Base-by-base conservation (phyloP, 768 basidiomycete species). In the Auriculariales sp. region DNA sequence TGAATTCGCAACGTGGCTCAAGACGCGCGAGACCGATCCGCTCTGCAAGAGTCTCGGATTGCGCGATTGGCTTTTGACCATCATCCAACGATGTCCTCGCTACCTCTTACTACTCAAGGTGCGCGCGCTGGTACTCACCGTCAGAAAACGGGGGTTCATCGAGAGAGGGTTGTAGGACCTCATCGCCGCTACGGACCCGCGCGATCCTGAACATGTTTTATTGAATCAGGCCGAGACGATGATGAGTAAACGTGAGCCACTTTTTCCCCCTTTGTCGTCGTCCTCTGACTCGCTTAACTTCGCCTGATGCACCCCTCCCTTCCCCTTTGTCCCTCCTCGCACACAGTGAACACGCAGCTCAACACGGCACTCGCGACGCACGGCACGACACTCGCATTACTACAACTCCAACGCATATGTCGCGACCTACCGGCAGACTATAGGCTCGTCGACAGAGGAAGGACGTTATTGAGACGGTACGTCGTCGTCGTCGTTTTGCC, bases 81-180 rank as follows among this genome's bases (percentile, higher is more conserved):
- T 89, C 45, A 82, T 93, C 5, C 89, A 93, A 62, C 74, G 89
- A 49, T 90, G 87, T 62, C 90, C 90, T 3, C 74, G 90, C 50
- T 92, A 92, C 60, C 72, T 90, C 6, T 71, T 93, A 10, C 68
- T 93, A 10, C 73, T 92, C 47, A 88, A 81, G 55, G 61, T 62
- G 9, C 11, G 53, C 28, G 3, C 24, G 14, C 24, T 24, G 7
- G 31, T 19, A n/a, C 25, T n/a, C 14, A 22, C 46, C 46, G 28
- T 31, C 17, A n/a, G 25, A 15, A 11, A 14, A 27, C 24, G 3
- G 24, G 25, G 14, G 3, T n/a, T 24, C 10, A 45, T 45, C 28
- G 14, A 19, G 25, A 11, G 24, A 25, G 42, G 28, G 12, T 25
- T 24, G 14, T 49, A 60, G 62, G 89, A 93, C 59, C 71, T 92